Evolutionary conservation across 2,329 filamentous ascomycete genomes (phyloP), one percentile per base, ranked within the genome.

Genomic region (Microsporum audouinii): DNA sequence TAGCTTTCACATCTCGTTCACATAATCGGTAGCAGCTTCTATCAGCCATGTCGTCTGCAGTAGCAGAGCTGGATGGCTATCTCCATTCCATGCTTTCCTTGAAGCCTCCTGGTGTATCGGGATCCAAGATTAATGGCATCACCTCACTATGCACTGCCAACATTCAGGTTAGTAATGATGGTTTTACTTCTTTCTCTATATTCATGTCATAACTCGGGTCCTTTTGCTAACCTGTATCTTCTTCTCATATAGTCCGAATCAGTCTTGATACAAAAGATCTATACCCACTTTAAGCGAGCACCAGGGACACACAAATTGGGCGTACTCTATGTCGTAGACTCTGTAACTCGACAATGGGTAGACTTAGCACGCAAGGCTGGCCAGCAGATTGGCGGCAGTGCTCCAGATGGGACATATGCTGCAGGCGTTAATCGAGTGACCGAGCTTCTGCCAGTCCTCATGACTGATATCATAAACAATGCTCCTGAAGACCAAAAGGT

Each of bases 281-380:
- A 89, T 78, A 95, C 91, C 67, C 91, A 96, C 72, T 95, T 97
- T 82, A 96, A 95, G 77, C 95, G 94, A 77, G 87, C 91, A 68
- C 89, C 90, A 63, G 85, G 85, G 73, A 95, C 91, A 74, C 92
- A 99, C 84, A 99, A 99, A 79, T 84, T 99, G 76, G 94, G 94
- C 78, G 91, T 96, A 72, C 87, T 99, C 79, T 99, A 99, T 86
- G 91, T 97, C 79, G 89, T 99, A 91, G 94, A 99, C 83, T 96
- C 92, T 81, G 91, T 99, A 84, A 92, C 91, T 76, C 90, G 94
- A 78, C 92, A 95, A 80, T 99, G 94, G 92, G 86, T 96, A 80
- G 92, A 97, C 76, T 88, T 91, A 77, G 92, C 94, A 71, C 94
- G 91, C 78, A 84, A 86, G 71, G 83, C 88, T 68, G 89, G 88